These are phyloP conservation scores for Rhypophila decipiens DNA, from an alignment of 495 filamentous ascomycete species.

Conservation along the genomic window DNA sequence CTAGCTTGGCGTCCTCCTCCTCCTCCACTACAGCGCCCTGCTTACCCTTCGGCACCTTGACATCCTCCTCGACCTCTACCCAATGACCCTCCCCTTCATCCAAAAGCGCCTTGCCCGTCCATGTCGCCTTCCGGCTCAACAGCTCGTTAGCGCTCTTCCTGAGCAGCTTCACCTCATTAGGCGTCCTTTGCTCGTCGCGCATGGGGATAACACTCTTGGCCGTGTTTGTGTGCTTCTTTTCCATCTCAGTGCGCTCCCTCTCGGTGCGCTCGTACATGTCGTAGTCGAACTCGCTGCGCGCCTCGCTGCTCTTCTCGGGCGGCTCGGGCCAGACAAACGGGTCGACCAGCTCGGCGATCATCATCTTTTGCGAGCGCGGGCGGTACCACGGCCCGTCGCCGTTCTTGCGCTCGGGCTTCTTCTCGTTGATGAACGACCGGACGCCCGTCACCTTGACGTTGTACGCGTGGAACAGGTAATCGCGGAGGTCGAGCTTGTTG, in stretches of 20 bases:
- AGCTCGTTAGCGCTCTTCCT: slow-evolving; percentile 29
- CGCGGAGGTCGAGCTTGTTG: slow-evolving; percentile 86
- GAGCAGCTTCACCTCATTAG: slow-evolving; percentile 13
- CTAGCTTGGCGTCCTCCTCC: neutral
- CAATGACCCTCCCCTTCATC: slow-evolving; percentile 39
- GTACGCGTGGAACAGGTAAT: slow-evolving; percentile 79
- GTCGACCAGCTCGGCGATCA: slow-evolving; percentile 78
- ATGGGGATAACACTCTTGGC: slow-evolving; percentile 19
- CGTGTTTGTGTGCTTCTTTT: slow-evolving; percentile 14
- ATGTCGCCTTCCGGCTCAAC: slow-evolving; percentile 21
- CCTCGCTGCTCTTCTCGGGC: slow-evolving; percentile 40
- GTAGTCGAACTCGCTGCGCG: slow-evolving; percentile 28
- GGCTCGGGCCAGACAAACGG: slow-evolving; percentile 79
- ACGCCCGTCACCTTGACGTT: slow-evolving; percentile 58
- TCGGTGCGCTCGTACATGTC: slow-evolving; percentile 17
- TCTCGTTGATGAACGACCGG: slow-evolving; percentile 72
- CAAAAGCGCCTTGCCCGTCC: slow-evolving; percentile 45
- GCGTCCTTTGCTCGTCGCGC: slow-evolving; percentile 9
- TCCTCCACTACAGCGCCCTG: neutral
- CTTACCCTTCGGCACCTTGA: slow-evolving; percentile 2
- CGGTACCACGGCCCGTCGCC: slow-evolving; percentile 44
- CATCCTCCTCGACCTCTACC: slow-evolving; percentile 21
- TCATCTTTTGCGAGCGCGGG: slow-evolving; percentile 70
- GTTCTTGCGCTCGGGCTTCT: slow-evolving; percentile 48
- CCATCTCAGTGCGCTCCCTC: slow-evolving; percentile 21